These are phyloP conservation scores for Coemansia sp. DNA, from an alignment of 192 early-diverging fungal genomes.

Conservation along the genomic window DNA sequence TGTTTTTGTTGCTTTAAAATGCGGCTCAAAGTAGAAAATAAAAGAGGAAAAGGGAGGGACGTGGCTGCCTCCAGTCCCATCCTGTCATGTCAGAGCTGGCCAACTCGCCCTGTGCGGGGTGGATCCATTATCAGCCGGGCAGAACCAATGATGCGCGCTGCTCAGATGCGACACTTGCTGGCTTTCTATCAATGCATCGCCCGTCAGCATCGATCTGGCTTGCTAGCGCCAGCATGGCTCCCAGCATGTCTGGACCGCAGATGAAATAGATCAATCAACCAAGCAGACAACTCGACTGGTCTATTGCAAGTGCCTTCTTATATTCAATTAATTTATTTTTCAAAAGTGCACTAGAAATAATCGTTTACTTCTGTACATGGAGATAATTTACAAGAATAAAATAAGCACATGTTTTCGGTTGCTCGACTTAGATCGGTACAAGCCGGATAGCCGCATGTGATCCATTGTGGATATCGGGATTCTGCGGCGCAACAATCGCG, in stretches of 20 bases:
- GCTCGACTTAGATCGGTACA: constrained; percentile 9
- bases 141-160: background rate
- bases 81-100: too few species aligned
- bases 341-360: background rate
- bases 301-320: background rate
- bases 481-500: constrained; percentile 1
- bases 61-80: too few species aligned
- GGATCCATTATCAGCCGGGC: background rate
- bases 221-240: background rate
- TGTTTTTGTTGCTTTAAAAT: background rate
- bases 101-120: background rate
- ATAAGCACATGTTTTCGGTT: background rate
- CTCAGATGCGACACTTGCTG: too few species aligned
- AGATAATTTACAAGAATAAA: background rate
- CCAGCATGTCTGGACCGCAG: background rate
- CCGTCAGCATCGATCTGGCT: background rate
- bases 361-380: background rate
- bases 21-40: background rate
- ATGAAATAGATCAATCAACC: background rate
- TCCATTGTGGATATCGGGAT: background rate
- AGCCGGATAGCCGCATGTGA: constrained; percentile 24
- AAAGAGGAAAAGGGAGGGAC: background rate
- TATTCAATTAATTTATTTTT: background rate
- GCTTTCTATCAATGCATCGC: background rate
- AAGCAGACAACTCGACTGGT: background rate